Conservation (phyloP, 306 rosid species). For the Ochetophila trinervis region DNA sequence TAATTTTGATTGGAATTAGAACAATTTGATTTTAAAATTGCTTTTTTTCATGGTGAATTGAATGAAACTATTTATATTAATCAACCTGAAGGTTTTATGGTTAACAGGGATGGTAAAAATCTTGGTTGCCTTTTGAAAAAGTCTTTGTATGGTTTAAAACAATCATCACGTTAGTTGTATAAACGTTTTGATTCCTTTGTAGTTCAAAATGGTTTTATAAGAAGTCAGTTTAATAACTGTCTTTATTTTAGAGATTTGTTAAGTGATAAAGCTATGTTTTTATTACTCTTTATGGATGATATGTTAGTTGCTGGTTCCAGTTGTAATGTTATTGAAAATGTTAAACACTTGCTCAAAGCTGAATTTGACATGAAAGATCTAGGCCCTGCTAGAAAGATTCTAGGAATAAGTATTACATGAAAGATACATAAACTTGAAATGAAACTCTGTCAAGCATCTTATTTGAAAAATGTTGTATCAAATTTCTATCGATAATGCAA, state of each 20-base stretch:
- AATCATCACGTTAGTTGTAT: not conserved
- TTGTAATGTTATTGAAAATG: no score
- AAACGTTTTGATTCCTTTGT: not conserved
- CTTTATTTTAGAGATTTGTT: not conserved
- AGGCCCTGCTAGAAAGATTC: not conserved
- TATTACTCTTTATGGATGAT: not conserved
- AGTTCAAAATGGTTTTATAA: no score
- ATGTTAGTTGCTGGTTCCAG: not conserved
- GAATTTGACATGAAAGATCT: constrained; percentile 1
- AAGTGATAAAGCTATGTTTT: not conserved
- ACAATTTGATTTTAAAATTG: not conserved
- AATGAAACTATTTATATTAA: not conserved
- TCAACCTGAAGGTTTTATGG: not conserved
- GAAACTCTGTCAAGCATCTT: no score
- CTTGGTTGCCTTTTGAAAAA: not conserved
- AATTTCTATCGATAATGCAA: no score
- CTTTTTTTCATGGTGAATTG: not conserved
- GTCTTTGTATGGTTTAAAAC: not conserved
- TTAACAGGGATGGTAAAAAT: no score
- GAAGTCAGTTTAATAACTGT: not conserved
- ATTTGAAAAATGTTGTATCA: no score
- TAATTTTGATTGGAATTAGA: not conserved
- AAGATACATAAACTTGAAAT: not conserved
- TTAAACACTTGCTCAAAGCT: not conserved
- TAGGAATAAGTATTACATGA: not conserved